Evolutionary conservation across 352 stramenopile genomes (phyloP).

Genomic region (Pythium diclinum): DNA sequence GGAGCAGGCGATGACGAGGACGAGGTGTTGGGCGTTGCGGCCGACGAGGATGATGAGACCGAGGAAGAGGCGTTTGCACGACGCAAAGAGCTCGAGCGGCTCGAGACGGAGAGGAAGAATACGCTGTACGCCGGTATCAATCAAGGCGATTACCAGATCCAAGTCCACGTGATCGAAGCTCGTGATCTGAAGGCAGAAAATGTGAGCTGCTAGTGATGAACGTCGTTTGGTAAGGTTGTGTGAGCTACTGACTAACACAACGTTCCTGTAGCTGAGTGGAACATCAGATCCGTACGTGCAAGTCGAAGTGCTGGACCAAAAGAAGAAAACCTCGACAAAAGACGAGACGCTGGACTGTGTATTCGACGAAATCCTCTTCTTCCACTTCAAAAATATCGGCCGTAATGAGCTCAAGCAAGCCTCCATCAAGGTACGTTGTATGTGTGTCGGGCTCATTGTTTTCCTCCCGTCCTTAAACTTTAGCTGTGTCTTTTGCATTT

Average conservation of each 20-base stretch:
- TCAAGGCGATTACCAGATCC: conserved; percentile 80
- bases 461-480: too few species aligned
- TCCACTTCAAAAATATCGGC: conserved; percentile 85
- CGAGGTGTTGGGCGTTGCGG: conserved; percentile 32
- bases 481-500: not conserved
- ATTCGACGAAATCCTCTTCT: conserved; percentile 91
- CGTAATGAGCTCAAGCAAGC: conserved; percentile 62
- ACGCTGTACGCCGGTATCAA: conserved; percentile 49
- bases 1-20: conserved; percentile 19
- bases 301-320: conserved; percentile 62
- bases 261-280: conserved; percentile 53
- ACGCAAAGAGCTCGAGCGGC: conserved; percentile 39
- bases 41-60: conserved; percentile 76
- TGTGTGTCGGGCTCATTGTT: too few species aligned
- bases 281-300: conserved; percentile 89
- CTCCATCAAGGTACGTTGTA: conserved; percentile 52
- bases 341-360: conserved; percentile 80
- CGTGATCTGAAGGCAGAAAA: conserved; percentile 88
- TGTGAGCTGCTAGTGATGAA: conserved; percentile 27
- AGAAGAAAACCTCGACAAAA: conserved; percentile 81
- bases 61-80: conserved; percentile 52
- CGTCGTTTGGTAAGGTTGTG: not conserved
- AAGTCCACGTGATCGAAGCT: conserved; percentile 86
- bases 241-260: not conserved
- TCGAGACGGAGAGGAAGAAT: conserved; percentile 49